Percentiles rank a stretch among this genome's conserved stretches.
These are phyloP conservation scores for Narthecium ossifragum DNA, from an alignment of 106 monocot genomes.

Conservation along the genomic window DNA sequence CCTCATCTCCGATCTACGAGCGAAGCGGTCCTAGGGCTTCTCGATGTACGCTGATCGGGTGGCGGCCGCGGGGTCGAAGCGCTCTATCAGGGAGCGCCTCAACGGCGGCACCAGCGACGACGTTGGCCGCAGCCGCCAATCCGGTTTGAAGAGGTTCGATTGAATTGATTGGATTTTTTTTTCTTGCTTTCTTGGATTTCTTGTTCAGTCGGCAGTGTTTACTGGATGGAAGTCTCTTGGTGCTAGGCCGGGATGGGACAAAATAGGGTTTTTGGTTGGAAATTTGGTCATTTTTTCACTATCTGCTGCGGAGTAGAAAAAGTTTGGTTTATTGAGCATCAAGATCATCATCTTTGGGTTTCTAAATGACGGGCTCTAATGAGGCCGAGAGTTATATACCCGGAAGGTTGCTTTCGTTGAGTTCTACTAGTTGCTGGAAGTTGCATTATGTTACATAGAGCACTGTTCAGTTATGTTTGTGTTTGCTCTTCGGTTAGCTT, in stretches of 20 bases:
- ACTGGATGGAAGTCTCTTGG: not conserved
- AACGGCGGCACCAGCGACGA: slow-evolving; percentile 1
- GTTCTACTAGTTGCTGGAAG: too few species aligned
- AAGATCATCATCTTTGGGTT: too few species aligned
- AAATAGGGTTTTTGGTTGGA: not conserved
- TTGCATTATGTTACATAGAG: too few species aligned
- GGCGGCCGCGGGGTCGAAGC: not conserved
- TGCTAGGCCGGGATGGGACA: not conserved
- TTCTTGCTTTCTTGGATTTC: not conserved
- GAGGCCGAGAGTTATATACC: too few species aligned
- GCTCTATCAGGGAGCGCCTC: slow-evolving; percentile 11
- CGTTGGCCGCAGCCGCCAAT: not conserved
- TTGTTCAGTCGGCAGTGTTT: not conserved
- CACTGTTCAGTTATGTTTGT: too few species aligned
- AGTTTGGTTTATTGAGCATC: too few species aligned
- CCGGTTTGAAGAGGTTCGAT: slow-evolving; percentile 2
- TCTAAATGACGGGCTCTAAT: too few species aligned
- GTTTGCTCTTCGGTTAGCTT: too few species aligned
- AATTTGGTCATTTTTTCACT: not conserved
- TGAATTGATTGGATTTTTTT: not conserved
- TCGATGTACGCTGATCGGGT: slow-evolving; percentile 11
- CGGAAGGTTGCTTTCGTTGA: too few species aligned
- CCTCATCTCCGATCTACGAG: too few species aligned
- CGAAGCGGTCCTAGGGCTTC: too few species aligned
- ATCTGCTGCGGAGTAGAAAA: not conserved